These are phyloP conservation scores for Suhomyces kunorum DNA, from an alignment of 1,139 yeast species.

Conservation along the genomic window DNA sequence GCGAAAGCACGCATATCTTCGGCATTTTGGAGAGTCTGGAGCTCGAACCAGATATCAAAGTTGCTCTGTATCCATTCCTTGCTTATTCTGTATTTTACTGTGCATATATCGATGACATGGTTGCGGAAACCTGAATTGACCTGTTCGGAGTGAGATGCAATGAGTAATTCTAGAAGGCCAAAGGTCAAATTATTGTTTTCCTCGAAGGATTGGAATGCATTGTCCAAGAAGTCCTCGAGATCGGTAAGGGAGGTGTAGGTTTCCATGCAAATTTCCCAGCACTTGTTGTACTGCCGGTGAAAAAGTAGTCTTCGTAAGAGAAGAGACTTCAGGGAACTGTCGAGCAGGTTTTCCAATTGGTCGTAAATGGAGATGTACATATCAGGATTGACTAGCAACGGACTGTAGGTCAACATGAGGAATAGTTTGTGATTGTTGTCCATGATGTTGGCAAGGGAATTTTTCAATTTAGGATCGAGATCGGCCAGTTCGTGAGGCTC, in stretches of 20 bases:
- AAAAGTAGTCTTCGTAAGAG: constrained; percentile 31
- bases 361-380: constrained; percentile 29
- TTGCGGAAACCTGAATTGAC: constrained; percentile 20
- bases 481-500: constrained; percentile 1
- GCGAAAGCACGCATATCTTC: constrained; percentile 5
- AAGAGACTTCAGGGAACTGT: constrained; percentile 23
- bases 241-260: constrained; percentile 35
- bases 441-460: constrained; percentile 22
- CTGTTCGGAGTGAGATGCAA: constrained; percentile 18
- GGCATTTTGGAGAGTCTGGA: constrained; percentile 11
- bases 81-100: constrained; percentile 19
- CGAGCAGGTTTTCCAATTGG: constrained; percentile 22
- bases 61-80: constrained; percentile 11
- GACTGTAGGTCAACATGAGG: constrained; percentile 35
- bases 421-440: constrained; percentile 35
- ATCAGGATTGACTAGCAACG: constrained; percentile 33
- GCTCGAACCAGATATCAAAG: constrained; percentile 8
- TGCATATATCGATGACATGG: constrained; percentile 26
- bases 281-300: constrained; percentile 31
- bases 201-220: constrained; percentile 22
- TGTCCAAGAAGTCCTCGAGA: constrained; percentile 39
- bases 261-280: constrained; percentile 36
- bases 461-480: constrained; percentile 19
- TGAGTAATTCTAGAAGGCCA: constrained; percentile 28
- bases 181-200: constrained; percentile 22